Base-by-base conservation (phyloP, 352 stramenopile species). In the Globisporangium megalacanthum region DNA sequence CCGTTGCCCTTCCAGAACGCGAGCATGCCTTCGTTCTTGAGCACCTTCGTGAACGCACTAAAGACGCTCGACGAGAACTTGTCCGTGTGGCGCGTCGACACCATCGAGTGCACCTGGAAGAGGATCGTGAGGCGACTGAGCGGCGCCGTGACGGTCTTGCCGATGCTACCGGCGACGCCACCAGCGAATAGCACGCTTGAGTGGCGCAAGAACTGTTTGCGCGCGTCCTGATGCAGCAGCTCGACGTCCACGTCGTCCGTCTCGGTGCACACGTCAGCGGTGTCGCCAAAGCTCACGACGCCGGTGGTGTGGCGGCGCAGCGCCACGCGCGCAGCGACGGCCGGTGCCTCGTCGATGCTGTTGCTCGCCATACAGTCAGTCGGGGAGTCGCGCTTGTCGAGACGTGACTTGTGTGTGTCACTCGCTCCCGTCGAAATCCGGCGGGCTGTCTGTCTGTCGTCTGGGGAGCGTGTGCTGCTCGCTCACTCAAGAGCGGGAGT, bases 1-100 rank as follows among this genome's bases (percentile, higher is more conserved):
- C 94, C 94, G 62, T 99, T 99, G 50, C 95, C 95, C 60, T 97
- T 98, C 95, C 95, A 99, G 11, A 99, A 79, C 54, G 89, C 86
- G 14, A 90, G 59, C 13, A 94, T 66, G 9, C 95, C 95, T 65
- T 98, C 94, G 56, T 96, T 90, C 67, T 97, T 89, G 36, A 98
- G 69, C 56, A 98, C 86, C 66, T 97, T 97, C 31, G 76, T 96
- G 60, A 95, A 89, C 13, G 83, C 85, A 41, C 84, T 77, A 11
- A 62, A 47, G 45, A 95, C 58, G 6, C 77, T 89, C 15, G 78
- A 82, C 11, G 83, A 92, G 62, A 88, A 95, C 57, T 80, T 79
- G 61, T 91, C 83, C 36, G 83, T 93, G 69, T 93, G 83, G 9
- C 81, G 78, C 56, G 85, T 90, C 22, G 85, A 93, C 11, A 98